A percentile compares a stretch with the other conserved stretches of the same genome.
phyloP scores from a whole-genome alignment of 2,329 filamentous ascomycete species.

The Botryotinia calthae region DNA sequence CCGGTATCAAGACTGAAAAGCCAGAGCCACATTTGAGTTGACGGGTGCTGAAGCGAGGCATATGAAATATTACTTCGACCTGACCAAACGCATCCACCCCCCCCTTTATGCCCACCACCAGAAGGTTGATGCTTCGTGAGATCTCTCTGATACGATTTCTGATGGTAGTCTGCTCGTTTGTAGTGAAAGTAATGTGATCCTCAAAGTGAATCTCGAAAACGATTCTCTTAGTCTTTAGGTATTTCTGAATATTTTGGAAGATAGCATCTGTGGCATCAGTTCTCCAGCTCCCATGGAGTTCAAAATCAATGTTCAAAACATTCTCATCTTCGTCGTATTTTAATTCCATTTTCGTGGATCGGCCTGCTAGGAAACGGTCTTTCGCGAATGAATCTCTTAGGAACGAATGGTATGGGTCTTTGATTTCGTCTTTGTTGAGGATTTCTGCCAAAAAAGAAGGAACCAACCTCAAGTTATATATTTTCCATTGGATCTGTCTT shows the following conservation, averaged over 20 bases:
- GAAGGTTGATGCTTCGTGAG: not conserved
- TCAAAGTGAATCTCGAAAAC: not conserved
- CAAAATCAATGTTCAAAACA: not conserved
- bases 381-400: not conserved
- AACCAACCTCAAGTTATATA: not conserved
- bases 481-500: not conserved
- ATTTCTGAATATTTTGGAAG: not conserved
- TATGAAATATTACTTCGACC: not conserved
- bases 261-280: not conserved
- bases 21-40: not conserved
- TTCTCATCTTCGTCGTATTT: not conserved
- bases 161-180: not conserved
- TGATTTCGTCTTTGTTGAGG: not conserved
- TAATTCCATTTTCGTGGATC: not conserved
- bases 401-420: not conserved
- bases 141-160: not conserved
- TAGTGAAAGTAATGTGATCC: not conserved
- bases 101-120: not conserved
- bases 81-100: accelerated
- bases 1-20: not conserved
- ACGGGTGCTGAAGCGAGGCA: not conserved
- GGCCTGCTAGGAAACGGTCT: not conserved
- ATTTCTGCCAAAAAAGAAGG: not conserved
- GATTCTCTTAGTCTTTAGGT: not conserved
- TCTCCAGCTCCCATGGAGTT: not conserved